phyloP scores from a whole-genome alignment of 2,329 filamentous ascomycete genomes.

The Neofusicoccum ribis region DNA sequence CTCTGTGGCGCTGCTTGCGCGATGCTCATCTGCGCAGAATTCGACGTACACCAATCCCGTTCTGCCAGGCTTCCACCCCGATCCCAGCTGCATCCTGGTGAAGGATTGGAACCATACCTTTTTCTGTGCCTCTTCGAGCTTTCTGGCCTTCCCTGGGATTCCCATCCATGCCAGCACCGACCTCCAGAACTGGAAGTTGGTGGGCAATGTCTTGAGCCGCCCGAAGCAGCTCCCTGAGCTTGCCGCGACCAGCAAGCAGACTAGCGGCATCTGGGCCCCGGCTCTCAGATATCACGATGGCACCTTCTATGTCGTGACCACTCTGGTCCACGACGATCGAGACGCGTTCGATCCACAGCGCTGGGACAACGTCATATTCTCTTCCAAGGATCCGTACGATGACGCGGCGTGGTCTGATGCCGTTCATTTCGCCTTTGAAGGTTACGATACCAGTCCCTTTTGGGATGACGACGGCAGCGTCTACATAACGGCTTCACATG shows the following conservation, averaged over 20 bases:
- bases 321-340: slow-evolving; percentile 33
- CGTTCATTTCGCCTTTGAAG: slow-evolving; percentile 49
- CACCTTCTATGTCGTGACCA: slow-evolving; percentile 44
- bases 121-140: slow-evolving; percentile 49
- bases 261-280: slow-evolving; percentile 44
- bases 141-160: slow-evolving; percentile 48
- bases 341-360: slow-evolving; percentile 29
- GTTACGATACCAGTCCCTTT: slow-evolving; percentile 57
- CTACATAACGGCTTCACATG: slow-evolving; percentile 46
- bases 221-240: slow-evolving; percentile 42
- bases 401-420: slow-evolving; percentile 50
- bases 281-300: slow-evolving; percentile 43
- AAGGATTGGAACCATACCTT: slow-evolving; percentile 35
- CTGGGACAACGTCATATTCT: slow-evolving; percentile 51
- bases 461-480: slow-evolving; percentile 58
- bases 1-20: background rate
- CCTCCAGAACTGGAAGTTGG: slow-evolving; percentile 44
- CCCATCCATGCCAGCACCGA: slow-evolving; percentile 49
- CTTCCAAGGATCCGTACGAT: slow-evolving; percentile 46
- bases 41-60: slow-evolving; percentile 41
- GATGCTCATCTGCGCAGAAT: background rate
- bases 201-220: slow-evolving; percentile 38
- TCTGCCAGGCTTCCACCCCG: slow-evolving; percentile 48
- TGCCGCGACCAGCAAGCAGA: slow-evolving; percentile 33
- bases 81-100: slow-evolving; percentile 48